Evolutionary conservation across 768 basidiomycete species (phyloP).

Genomic region (Tricholomella constricta): DNA sequence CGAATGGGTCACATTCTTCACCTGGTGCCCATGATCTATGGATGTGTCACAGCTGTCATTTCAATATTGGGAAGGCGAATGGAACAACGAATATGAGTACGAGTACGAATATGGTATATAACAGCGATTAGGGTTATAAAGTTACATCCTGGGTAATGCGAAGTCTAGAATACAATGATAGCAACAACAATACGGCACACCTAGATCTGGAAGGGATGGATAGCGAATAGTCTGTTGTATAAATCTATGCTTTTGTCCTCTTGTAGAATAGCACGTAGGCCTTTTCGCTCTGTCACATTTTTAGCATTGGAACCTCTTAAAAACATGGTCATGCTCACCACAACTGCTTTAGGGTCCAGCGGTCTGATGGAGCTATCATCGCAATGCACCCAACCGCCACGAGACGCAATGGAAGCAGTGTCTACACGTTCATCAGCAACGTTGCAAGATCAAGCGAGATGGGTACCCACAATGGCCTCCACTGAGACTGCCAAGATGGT

Average conservation of each 20-base stretch:
- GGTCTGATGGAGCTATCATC: conserved; percentile 87
- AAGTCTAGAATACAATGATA: conserved; percentile 24
- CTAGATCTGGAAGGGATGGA: conserved; percentile 19
- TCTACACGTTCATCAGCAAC: conserved; percentile 48
- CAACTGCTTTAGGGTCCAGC: conserved; percentile 78
- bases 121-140: conserved; percentile 30
- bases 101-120: conserved; percentile 40
- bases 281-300: conserved; percentile 43
- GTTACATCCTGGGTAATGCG: conserved; percentile 34
- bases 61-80: conserved; percentile 32
- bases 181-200: conserved; percentile 15
- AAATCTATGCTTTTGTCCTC: conserved; percentile 50
- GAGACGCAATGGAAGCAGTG: conserved; percentile 87
- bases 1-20: conserved; percentile 4
- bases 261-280: conserved; percentile 88
- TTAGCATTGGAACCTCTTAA: not conserved
- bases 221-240: conserved; percentile 28
- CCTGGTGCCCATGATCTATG: conserved; percentile 21
- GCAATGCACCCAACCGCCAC: conserved; percentile 89
- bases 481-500: conserved; percentile 92
- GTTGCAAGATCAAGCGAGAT: not conserved
- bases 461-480: conserved; percentile 88
- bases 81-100: conserved; percentile 24
- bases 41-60: conserved; percentile 53
- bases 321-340: conserved; percentile 50